Evolutionary conservation across 2,329 filamentous ascomycete species (phyloP).

Genomic region (Stylonectria norvegica): DNA sequence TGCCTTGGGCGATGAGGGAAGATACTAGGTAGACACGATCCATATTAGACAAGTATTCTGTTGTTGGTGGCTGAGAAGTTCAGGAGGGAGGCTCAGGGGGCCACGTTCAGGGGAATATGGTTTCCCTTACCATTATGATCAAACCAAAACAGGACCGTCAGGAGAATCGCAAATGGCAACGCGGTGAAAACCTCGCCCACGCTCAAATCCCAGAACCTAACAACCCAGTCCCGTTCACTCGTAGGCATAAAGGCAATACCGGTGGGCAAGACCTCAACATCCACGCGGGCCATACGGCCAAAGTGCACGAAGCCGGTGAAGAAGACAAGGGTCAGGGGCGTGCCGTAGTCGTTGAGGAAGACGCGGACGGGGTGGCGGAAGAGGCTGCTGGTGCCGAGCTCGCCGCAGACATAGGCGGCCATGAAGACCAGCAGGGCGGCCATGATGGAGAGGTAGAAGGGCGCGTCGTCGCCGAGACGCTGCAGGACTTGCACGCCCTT

Average conservation of each 20-base stretch:
- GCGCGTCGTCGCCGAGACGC: conserved; percentile 62
- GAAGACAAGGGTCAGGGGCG: conserved; percentile 77
- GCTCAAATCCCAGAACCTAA: conserved; percentile 75
- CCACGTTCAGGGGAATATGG: conserved; percentile 1
- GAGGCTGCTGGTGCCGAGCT: conserved; percentile 66
- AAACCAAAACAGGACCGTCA: conserved; percentile 86
- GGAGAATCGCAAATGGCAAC: conserved; percentile 77
- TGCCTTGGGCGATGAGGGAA: conserved; percentile 77
- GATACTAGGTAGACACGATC: conserved; percentile 69
- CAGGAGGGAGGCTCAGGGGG: not conserved
- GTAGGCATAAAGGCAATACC: conserved; percentile 78
- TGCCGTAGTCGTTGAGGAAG: conserved; percentile 88
- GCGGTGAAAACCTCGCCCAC: conserved; percentile 75
- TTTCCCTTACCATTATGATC: conserved; percentile 70
- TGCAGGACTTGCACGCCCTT: conserved; percentile 85
- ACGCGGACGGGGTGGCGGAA: conserved; percentile 74
- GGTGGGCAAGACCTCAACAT: conserved; percentile 70
- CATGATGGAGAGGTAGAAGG: conserved; percentile 76
- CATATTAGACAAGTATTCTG: too few species aligned
- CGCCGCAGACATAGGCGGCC: conserved; percentile 69
- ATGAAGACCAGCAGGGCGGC: conserved; percentile 75
- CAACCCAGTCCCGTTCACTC: conserved; percentile 67
- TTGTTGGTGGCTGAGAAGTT: not conserved
- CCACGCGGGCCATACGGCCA: conserved; percentile 71
- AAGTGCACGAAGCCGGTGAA: conserved; percentile 88